phyloP scores from a whole-genome alignment of 257 asterid genomes.

The Primulina tabacum region DNA sequence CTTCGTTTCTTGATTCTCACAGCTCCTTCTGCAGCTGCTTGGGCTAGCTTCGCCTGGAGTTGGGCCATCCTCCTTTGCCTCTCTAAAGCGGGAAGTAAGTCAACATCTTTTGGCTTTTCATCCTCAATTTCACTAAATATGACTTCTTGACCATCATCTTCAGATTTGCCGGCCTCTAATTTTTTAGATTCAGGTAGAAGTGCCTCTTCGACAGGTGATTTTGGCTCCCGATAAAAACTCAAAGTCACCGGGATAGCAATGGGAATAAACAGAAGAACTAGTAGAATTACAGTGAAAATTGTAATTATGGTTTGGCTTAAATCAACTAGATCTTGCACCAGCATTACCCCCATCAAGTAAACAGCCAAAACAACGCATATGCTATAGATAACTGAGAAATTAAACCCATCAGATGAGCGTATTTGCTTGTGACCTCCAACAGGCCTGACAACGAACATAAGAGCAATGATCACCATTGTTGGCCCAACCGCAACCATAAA shows the following conservation, averaged over 20 bases:
- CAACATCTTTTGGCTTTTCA: constrained; percentile 48
- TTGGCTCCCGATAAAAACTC: constrained; percentile 30
- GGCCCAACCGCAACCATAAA: constrained; percentile 61
- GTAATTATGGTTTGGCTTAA: constrained; percentile 33
- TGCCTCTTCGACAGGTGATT: constrained; percentile 35
- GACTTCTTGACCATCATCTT: constrained; percentile 35
- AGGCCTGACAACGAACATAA: constrained; percentile 56
- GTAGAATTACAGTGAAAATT: constrained; percentile 34
- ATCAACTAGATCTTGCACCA: constrained; percentile 49
- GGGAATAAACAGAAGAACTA: constrained; percentile 44
- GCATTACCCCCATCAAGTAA: constrained; percentile 61
- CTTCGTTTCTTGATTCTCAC: constrained; percentile 50
- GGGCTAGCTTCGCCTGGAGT: constrained; percentile 41
- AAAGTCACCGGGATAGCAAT: constrained; percentile 42
- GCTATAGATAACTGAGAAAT: constrained; percentile 45
- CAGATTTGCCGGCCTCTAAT: constrained; percentile 29
- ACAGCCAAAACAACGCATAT: constrained; percentile 51
- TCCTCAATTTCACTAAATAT: constrained; percentile 62
- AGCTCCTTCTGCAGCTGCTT: constrained; percentile 57
- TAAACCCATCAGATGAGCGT: constrained; percentile 44
- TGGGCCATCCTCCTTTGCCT: constrained; percentile 41
- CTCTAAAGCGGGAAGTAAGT: constrained; percentile 47
- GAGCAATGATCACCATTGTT: constrained; percentile 38
- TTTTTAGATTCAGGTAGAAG: constrained; percentile 39
- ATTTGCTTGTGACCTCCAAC: constrained; percentile 57